Conservation (phyloP, 768 basidiomycete genomes). For the Porphyrellus cyaneotinctus region DNA sequence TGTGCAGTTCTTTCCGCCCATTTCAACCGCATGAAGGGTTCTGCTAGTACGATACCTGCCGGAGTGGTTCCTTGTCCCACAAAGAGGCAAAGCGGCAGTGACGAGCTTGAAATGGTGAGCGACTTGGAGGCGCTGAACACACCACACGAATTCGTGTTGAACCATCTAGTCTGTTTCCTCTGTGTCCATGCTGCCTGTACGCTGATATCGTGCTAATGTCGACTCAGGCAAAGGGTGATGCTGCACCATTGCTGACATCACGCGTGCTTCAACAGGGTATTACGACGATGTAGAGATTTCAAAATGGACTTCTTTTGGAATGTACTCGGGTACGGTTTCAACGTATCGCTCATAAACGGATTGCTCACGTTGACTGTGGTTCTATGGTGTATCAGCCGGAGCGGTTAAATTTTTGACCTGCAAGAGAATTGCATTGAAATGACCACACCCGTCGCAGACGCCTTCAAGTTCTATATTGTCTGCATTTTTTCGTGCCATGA, state of each 20-base stretch:
- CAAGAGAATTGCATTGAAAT: neutral
- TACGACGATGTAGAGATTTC: neutral
- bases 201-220: neutral
- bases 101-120: neutral
- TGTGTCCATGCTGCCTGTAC: neutral
- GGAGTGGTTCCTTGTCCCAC: neutral
- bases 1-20: neutral
- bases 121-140: neutral
- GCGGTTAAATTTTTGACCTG: neutral
- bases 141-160: neutral
- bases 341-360: neutral
- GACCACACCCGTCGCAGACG: neutral
- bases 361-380: neutral
- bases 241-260: neutral
- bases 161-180: neutral
- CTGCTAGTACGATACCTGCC: neutral
- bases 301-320: neutral
- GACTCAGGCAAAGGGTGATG: neutral
- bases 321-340: neutral
- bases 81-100: neutral
- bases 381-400: neutral
- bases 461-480: neutral
- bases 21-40: neutral
- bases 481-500: neutral
- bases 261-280: neutral